Conservation (phyloP, 1,139 yeast genomes). For the Saccharomyces pastorianus region DNA sequence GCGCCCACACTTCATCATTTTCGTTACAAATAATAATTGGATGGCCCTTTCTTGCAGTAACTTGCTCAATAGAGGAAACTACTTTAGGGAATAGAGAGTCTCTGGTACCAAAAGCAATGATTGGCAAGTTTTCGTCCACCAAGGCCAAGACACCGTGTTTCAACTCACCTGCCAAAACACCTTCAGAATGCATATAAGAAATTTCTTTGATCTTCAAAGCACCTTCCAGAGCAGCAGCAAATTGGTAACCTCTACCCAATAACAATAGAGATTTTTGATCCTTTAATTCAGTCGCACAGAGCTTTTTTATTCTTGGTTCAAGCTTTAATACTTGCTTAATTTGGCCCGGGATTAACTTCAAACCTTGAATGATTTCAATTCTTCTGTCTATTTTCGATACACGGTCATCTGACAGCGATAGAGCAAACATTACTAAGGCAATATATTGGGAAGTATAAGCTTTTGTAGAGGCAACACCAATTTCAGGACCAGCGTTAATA, state of each 20-base stretch:
- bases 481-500: conserved; percentile 98
- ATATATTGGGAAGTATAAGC: conserved; percentile 98
- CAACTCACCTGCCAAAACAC: conserved; percentile 97
- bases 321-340: conserved; percentile 68
- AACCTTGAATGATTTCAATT: conserved; percentile 76
- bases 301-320: conserved; percentile 63
- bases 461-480: conserved; percentile 99
- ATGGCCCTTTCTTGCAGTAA: conserved; percentile 92
- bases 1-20: conserved; percentile 60
- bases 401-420: conserved; percentile 86
- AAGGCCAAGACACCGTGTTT: conserved; percentile 97
- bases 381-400: conserved; percentile 72
- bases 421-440: conserved; percentile 94
- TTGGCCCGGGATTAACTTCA: conserved; percentile 77
- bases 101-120: conserved; percentile 93
- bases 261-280: conserved; percentile 80
- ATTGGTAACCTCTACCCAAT: conserved; percentile 96
- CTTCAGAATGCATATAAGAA: conserved; percentile 98
- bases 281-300: conserved; percentile 66
- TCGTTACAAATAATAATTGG: conserved; percentile 91
- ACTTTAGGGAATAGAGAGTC: conserved; percentile 96
- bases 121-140: conserved; percentile 89
- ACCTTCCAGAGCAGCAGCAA: conserved; percentile 96
- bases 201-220: conserved; percentile 97
- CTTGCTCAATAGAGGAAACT: conserved; percentile 93